Evolutionary conservation across 805 yeast species (phyloP).

Genomic region (Groenewaldozyma salmanticensis): DNA sequence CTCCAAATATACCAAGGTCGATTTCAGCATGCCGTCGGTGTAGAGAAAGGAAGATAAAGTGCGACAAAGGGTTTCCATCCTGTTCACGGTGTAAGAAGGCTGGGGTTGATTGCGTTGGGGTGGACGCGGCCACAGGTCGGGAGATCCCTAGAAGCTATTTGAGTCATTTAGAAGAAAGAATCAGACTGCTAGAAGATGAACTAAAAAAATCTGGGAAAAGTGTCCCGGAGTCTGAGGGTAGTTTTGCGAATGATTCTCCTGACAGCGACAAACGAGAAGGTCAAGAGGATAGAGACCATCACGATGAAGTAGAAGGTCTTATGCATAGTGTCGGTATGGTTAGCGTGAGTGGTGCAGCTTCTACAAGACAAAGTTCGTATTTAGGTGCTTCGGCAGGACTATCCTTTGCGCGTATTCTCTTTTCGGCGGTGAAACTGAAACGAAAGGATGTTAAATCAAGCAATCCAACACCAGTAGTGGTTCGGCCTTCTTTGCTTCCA

Average conservation of each 20-base stretch:
- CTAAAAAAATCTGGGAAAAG: constrained; percentile 34
- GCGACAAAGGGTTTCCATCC: constrained; percentile 60
- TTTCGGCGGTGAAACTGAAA: constrained; percentile 56
- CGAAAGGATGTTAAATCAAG: constrained; percentile 16
- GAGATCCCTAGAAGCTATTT: constrained; percentile 70
- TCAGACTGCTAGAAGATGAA: constrained; percentile 45
- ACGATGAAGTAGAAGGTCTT: constrained; percentile 15
- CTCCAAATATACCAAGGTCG: too few species aligned
- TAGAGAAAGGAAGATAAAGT: constrained; percentile 52
- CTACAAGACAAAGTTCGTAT: constrained; percentile 16
- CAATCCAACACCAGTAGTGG: constrained; percentile 6
- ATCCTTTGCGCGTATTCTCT: constrained; percentile 66
- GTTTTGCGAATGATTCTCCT: not conserved
- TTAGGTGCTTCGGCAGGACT: constrained; percentile 37
- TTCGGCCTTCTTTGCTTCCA: constrained; percentile 47
- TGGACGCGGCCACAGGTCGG: constrained; percentile 83
- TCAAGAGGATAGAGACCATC: not conserved
- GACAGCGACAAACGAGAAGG: not conserved
- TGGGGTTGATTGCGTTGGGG: constrained; percentile 65
- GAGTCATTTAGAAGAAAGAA: constrained; percentile 56
- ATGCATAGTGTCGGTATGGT: constrained; percentile 23
- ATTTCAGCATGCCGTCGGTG: constrained; percentile 85
- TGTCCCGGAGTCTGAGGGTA: not conserved
- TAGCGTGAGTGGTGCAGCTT: constrained; percentile 15
- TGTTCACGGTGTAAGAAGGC: constrained; percentile 57